Evolutionary conservation across 192 early-diverging fungal genomes (phyloP).

Genomic region (Backusella liffmaniae): DNA sequence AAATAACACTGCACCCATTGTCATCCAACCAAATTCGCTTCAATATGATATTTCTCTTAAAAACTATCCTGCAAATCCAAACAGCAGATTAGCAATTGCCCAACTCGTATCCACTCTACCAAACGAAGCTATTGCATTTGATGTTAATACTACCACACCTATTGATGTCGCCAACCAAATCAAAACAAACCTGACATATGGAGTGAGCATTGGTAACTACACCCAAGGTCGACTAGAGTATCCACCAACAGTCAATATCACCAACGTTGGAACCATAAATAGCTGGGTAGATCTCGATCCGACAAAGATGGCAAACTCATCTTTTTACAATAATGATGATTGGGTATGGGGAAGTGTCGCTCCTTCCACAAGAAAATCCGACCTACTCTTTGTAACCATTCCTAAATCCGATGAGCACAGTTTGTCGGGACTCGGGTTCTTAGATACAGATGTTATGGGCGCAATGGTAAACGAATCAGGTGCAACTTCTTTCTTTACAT

Average conservation of each 20-base stretch:
- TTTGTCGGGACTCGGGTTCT: slow-evolving; percentile 22
- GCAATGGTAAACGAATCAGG: neutral
- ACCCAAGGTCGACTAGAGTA: slow-evolving; percentile 39
- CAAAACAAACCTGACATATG: slow-evolving; percentile 34
- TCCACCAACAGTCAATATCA: slow-evolving; percentile 15
- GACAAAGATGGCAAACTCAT: neutral
- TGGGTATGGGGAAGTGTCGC: slow-evolving; percentile 18
- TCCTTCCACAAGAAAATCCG: neutral
- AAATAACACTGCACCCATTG: slow-evolving; percentile 28
- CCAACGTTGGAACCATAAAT: slow-evolving; percentile 3
- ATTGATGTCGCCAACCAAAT: slow-evolving; percentile 23
- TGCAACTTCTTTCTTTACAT: neutral
- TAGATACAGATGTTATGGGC: slow-evolving; percentile 30
- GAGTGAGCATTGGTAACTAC: slow-evolving; percentile 32
- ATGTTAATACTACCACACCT: slow-evolving; percentile 36
- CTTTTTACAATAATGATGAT: neutral
- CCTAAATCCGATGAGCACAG: neutral
- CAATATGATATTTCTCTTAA: slow-evolving; percentile 34
- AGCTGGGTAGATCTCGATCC: slow-evolving; percentile 12
- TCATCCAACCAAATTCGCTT: slow-evolving; percentile 31
- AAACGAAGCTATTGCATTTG: neutral
- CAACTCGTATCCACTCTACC: slow-evolving; percentile 18
- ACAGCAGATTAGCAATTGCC: slow-evolving; percentile 19
- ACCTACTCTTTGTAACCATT: slow-evolving; percentile 17
- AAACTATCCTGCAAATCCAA: slow-evolving; percentile 11